phyloP scores from a whole-genome alignment of 345 rosid genomes.

The Anacardium occidentale region DNA sequence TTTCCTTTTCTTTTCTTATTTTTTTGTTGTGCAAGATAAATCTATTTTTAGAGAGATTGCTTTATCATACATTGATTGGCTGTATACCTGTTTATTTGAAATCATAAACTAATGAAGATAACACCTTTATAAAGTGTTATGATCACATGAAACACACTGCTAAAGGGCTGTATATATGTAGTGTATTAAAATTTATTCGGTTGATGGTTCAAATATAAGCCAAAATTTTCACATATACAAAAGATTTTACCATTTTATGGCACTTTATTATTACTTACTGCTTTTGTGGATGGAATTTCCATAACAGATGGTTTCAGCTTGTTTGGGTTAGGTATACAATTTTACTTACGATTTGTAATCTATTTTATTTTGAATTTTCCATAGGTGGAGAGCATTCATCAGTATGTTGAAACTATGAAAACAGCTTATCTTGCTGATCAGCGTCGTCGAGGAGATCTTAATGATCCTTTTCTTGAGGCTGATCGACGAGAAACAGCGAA shows the following conservation, averaged over 20 bases:
- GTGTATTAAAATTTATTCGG: not conserved
- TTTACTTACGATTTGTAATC: not conserved
- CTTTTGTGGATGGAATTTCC: not conserved
- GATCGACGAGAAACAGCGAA: constrained; percentile 95
- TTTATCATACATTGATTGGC: not conserved
- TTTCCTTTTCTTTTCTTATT: no score
- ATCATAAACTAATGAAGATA: not conserved
- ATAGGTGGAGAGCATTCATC: constrained; percentile 91
- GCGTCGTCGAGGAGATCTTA: constrained; percentile 71
- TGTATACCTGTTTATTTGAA: not conserved
- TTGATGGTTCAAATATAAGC: not conserved
- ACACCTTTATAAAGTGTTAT: not conserved
- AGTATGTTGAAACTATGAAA: constrained; percentile 86
- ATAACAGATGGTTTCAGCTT: constrained; percentile 4
- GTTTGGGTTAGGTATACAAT: not conserved
- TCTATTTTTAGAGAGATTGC: not conserved
- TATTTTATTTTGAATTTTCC: constrained; percentile 8
- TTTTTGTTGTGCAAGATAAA: not conserved
- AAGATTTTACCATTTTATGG: not conserved
- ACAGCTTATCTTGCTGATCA: constrained; percentile 87
- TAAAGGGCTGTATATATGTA: not conserved
- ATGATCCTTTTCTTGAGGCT: constrained; percentile 94
- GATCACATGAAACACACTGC: not conserved
- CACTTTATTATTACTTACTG: not conserved
- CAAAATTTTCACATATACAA: not conserved